Evolutionary conservation across 2,329 filamentous ascomycete genomes (phyloP).

Genomic region (Penicillium oxalicum): DNA sequence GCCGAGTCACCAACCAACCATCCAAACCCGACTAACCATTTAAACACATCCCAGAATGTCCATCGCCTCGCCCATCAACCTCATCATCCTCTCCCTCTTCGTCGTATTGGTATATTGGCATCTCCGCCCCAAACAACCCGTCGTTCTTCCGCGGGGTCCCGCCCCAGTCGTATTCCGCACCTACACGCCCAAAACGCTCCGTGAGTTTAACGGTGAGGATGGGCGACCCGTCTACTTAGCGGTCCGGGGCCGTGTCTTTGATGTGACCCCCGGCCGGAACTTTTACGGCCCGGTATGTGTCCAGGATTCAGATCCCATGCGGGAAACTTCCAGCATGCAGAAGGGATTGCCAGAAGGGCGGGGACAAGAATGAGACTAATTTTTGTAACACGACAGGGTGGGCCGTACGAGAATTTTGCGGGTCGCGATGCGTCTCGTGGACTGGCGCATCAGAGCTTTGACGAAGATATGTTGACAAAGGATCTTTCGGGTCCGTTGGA

Average conservation of each 20-base stretch:
- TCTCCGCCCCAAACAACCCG: conserved; percentile 49
- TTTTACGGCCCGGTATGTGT: conserved; percentile 74
- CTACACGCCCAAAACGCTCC: conserved; percentile 77
- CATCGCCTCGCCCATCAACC: conserved; percentile 55
- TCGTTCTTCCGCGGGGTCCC: conserved; percentile 49
- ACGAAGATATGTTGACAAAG: conserved; percentile 89
- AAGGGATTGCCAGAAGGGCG: no score
- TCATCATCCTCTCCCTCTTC: conserved; percentile 55
- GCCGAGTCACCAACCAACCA: not conserved
- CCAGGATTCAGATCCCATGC: no score
- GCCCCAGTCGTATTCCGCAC: conserved; percentile 75
- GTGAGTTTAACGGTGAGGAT: conserved; percentile 74
- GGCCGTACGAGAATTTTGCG: conserved; percentile 93
- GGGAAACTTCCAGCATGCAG: no score
- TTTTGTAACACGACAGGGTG: conserved; percentile 47
- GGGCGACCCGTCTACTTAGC: conserved; percentile 75
- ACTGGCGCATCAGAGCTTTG: conserved; percentile 85
- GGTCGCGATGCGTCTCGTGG: conserved; percentile 85
- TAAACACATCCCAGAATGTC: conserved; percentile 39
- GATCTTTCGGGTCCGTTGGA: conserved; percentile 81
- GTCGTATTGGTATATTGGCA: conserved; percentile 53
- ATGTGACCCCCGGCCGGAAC: conserved; percentile 77
- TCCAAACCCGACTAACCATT: conserved; percentile 6
- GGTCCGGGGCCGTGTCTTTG: conserved; percentile 87
- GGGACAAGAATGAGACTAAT: no score